phyloP scores from a whole-genome alignment of 306 rosid species.

The apple (Malus domestica) region ASM211411v1 NC_041801.1:40208001-40208500 shows the following conservation, averaged over 20 bases:
- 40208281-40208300: neutral
- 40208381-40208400: neutral
- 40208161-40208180: neutral
- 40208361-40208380: neutral
- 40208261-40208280: neutral
- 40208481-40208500: constrained; percentile 33
- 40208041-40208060: too few relatives aligned
- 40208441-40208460: constrained; percentile 28
- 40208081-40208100: too few relatives aligned
- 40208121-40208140: too few relatives aligned
- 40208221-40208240: neutral
- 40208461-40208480: constrained; percentile 15
- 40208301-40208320: neutral
- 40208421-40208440: constrained; percentile 14
- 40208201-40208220: neutral
- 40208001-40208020: too few relatives aligned
- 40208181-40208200: neutral
- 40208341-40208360: neutral
- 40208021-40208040: too few relatives aligned
- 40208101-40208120: too few relatives aligned
- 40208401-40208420: neutral
- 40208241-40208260: neutral
- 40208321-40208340: neutral
- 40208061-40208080: too few relatives aligned
- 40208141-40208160: neutral